These are phyloP conservation scores for Calonectria fujianensis DNA, from an alignment of 2,329 filamentous ascomycete genomes.

Conservation along the genomic window DNA sequence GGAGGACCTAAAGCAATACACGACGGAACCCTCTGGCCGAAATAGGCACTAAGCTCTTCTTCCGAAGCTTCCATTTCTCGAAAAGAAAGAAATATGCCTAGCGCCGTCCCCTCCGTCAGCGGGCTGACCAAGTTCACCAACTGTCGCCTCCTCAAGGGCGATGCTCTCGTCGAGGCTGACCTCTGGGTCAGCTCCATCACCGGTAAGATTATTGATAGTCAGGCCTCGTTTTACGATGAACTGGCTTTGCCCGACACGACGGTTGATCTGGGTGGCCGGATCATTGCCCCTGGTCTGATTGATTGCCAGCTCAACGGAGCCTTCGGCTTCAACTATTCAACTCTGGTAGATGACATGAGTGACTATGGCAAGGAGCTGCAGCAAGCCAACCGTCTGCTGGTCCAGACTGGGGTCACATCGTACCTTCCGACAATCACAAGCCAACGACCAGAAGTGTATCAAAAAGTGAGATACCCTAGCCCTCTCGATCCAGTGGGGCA, in stretches of 20 bases:
- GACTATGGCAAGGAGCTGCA: conserved; percentile 84
- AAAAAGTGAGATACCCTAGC: conserved; percentile 70
- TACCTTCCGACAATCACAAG: conserved; percentile 92
- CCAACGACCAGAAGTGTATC: conserved; percentile 87
- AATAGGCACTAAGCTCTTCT: conserved; percentile 12
- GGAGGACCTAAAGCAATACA: conserved; percentile 23
- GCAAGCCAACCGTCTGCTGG: conserved; percentile 81
- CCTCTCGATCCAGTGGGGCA: conserved; percentile 43
- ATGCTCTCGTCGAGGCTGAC: conserved; percentile 82
- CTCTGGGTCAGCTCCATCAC: conserved; percentile 91
- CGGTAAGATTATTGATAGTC: conserved; percentile 86
- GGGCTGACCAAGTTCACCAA: conserved; percentile 92
- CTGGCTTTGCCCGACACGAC: conserved; percentile 82
- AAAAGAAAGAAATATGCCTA: conserved; percentile 65
- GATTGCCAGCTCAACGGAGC: conserved; percentile 95
- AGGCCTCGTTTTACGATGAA: conserved; percentile 80
- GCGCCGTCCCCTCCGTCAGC: conserved; percentile 66
- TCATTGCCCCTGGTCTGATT: conserved; percentile 90
- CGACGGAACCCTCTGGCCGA: conserved; percentile 21
- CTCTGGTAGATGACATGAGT: conserved; percentile 79
- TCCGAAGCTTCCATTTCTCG: conserved; percentile 22
- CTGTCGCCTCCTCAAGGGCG: conserved; percentile 83
- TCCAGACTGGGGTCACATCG: conserved; percentile 89
- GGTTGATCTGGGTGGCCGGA: conserved; percentile 87
- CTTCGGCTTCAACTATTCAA: conserved; percentile 94